Conservation (phyloP, 2,329 filamentous ascomycete genomes). For the Penicillium sp. region DNA sequence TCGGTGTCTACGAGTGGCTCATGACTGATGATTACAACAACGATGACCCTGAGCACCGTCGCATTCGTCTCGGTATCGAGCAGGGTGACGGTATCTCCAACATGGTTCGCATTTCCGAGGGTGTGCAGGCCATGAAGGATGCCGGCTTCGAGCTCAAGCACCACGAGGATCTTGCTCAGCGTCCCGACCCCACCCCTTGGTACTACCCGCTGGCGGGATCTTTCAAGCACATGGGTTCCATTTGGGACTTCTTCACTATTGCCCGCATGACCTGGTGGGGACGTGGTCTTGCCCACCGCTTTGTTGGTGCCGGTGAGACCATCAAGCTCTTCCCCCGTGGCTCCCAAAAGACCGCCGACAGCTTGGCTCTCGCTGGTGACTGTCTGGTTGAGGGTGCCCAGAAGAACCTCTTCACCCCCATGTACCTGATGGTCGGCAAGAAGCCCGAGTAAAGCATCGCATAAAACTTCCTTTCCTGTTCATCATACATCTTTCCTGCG, state of each 20-base stretch:
- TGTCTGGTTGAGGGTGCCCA: conserved; percentile 81
- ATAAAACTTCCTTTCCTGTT: conserved; percentile 8
- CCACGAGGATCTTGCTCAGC: conserved; percentile 82
- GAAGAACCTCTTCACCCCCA: conserved; percentile 94
- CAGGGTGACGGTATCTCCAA: conserved; percentile 95
- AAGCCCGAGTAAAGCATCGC: conserved; percentile 61
- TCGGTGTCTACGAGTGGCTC: conserved; percentile 98
- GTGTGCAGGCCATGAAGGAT: conserved; percentile 75
- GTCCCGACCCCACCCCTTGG: conserved; percentile 78
- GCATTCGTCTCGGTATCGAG: conserved; percentile 92
- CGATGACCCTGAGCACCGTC: conserved; percentile 78
- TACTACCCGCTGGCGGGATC: conserved; percentile 90
- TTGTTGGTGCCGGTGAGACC: conserved; percentile 75
- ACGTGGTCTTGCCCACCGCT: conserved; percentile 70
- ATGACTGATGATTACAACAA: conserved; percentile 98
- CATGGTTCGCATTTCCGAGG: conserved; percentile 88
- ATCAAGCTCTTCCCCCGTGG: conserved; percentile 74
- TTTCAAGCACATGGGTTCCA: conserved; percentile 75
- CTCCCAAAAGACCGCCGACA: conserved; percentile 93
- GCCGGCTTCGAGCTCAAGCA: conserved; percentile 83
- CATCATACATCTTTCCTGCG: conserved; percentile 1
- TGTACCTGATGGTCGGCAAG: conserved; percentile 94
- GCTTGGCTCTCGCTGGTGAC: conserved; percentile 77
- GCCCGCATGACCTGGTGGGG: conserved; percentile 86
- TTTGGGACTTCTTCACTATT: conserved; percentile 79